These are phyloP conservation scores for Paracoccidioides lutzii DNA, from an alignment of 2,329 filamentous ascomycete species.

Conservation along the genomic window DNA sequence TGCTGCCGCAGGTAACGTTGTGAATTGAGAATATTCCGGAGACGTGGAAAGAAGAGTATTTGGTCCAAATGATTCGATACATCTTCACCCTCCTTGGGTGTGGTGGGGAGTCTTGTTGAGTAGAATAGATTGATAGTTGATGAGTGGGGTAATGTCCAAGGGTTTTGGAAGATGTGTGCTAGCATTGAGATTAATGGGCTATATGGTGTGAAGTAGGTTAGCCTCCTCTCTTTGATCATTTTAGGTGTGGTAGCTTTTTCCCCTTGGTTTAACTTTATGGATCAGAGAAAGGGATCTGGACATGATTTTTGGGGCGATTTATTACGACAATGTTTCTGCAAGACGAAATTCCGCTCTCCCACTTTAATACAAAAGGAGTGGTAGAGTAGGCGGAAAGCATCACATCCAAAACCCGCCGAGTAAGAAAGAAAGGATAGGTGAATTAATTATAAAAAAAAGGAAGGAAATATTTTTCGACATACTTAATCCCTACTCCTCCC, in stretches of 20 bases:
- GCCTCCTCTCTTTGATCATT: background rate
- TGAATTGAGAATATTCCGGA: constrained; percentile 26
- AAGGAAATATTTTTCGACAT: constrained; percentile 14
- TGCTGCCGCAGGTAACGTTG: constrained; percentile 8
- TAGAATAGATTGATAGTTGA: constrained; percentile 51
- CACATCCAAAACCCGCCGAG: background rate
- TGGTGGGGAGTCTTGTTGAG: constrained; percentile 35
- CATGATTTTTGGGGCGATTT: background rate
- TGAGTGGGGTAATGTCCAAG: constrained; percentile 17
- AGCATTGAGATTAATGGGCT: constrained; percentile 64
- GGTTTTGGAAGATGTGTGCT: constrained; percentile 41
- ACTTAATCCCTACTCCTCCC: constrained; percentile 74
- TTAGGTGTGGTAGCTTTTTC: background rate
- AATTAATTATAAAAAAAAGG: background rate
- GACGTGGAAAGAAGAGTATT: constrained; percentile 37
- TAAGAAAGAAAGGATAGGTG: background rate
- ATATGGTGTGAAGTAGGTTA: constrained; percentile 3
- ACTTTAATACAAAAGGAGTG: too few relatives aligned
- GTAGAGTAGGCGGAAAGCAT: too few relatives aligned
- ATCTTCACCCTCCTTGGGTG: background rate
- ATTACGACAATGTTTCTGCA: background rate
- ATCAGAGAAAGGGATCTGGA: background rate
- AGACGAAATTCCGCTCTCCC: background rate
- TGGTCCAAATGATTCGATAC: constrained; percentile 16
- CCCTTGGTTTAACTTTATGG: background rate